Conservation (phyloP, 2,329 filamentous ascomycete genomes). For the Aspergillus flavus region DNA sequence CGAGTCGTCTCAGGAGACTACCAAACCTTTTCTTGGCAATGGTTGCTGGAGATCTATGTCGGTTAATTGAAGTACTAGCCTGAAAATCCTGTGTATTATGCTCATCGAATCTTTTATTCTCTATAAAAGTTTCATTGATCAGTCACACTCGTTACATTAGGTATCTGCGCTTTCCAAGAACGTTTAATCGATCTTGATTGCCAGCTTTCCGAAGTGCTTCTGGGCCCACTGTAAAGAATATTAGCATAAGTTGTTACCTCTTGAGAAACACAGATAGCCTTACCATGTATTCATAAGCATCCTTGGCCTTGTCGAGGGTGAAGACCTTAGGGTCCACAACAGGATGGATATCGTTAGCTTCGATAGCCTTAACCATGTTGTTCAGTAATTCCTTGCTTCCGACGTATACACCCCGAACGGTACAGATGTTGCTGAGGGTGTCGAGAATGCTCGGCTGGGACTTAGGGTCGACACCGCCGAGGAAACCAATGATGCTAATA, state of each 20-base stretch:
- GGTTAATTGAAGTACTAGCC: background rate
- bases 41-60: background rate
- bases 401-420: slow-evolving; percentile 60
- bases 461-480: slow-evolving; percentile 52
- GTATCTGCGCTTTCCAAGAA: background rate
- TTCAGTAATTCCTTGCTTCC: slow-evolving; percentile 59
- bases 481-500: slow-evolving; percentile 60
- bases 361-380: slow-evolving; percentile 62
- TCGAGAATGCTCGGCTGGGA: slow-evolving; percentile 57
- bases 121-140: background rate
- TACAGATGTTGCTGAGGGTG: slow-evolving; percentile 53
- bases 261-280: slow-evolving; percentile 15
- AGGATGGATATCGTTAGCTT: slow-evolving; percentile 61
- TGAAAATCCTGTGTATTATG: background rate
- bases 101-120: background rate
- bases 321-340: slow-evolving; percentile 62
- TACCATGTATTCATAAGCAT: slow-evolving; percentile 58
- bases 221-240: slow-evolving; percentile 44
- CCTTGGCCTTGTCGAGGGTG: slow-evolving; percentile 53
- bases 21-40: background rate
- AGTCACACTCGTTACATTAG: background rate
- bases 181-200: slow-evolving; percentile 46
- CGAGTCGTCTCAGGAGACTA: background rate
- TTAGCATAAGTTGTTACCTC: slow-evolving; percentile 21
- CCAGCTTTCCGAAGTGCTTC: slow-evolving; percentile 60